phyloP scores from a whole-genome alignment of 805 yeast genomes.

The Candida ulmi region DNA sequence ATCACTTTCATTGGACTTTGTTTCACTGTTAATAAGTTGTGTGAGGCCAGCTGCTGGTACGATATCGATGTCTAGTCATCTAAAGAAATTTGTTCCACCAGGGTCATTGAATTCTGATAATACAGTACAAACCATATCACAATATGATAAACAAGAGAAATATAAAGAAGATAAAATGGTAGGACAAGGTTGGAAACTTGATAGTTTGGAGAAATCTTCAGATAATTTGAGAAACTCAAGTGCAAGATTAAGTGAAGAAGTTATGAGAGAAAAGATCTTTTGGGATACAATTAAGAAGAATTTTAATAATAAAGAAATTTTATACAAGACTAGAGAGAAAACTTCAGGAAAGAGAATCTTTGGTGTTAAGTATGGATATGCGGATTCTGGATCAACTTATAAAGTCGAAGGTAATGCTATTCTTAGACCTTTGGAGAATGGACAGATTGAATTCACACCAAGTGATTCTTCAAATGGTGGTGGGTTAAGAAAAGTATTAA shows the following conservation, averaged over 20 bases:
- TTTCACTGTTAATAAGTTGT: conserved; percentile 75
- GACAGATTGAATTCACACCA: conserved; percentile 37
- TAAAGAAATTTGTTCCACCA: conserved; percentile 66
- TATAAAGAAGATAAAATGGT: conserved; percentile 20
- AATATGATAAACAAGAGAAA: conserved; percentile 18
- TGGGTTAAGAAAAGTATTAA: conserved; percentile 41
- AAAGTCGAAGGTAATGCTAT: conserved; percentile 65
- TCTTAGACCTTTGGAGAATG: conserved; percentile 41
- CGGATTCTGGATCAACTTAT: conserved; percentile 82
- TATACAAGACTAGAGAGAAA: conserved; percentile 62
- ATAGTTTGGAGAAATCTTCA: conserved; percentile 56
- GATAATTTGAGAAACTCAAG: conserved; percentile 46
- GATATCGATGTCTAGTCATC: conserved; percentile 81
- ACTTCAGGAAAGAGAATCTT: conserved; percentile 46
- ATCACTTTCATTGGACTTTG: conserved; percentile 80
- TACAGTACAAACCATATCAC: conserved; percentile 17
- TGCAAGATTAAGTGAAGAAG: conserved; percentile 44
- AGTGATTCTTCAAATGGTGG: conserved; percentile 30
- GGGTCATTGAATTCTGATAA: conserved; percentile 59
- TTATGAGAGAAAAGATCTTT: conserved; percentile 56
- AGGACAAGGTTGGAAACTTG: conserved; percentile 75
- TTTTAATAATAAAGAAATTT: conserved; percentile 43
- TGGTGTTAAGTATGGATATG: conserved; percentile 86
- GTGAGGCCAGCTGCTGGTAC: conserved; percentile 82
- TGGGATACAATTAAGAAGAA: conserved; percentile 45